phyloP scores from a whole-genome alignment of 2,329 filamentous ascomycete genomes.

The Seiridium cupressi region DNA sequence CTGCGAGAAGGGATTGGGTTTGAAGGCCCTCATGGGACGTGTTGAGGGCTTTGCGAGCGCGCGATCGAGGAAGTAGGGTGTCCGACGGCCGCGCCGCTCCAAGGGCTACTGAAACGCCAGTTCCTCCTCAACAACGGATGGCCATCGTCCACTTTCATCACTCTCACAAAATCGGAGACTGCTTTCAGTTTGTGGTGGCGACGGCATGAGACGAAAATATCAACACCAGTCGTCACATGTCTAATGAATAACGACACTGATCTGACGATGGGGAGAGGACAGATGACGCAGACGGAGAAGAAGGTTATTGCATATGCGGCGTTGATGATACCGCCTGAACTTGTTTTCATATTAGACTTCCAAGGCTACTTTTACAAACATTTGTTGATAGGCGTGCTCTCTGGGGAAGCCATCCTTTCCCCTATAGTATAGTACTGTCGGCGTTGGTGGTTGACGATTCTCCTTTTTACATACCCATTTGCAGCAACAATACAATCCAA shows the following conservation, averaged over 20 bases:
- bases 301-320: no score
- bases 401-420: neutral
- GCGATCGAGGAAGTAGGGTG: constrained; percentile 13
- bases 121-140: no score
- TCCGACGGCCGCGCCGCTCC: neutral
- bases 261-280: no score
- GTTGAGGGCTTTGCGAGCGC: constrained; percentile 45
- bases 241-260: no score
- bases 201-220: no score
- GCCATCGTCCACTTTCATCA: no score
- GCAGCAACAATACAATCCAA: neutral
- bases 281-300: no score
- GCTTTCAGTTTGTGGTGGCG: no score
- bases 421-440: constrained; percentile 1
- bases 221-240: no score
- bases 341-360: no score
- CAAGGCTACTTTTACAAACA: neutral
- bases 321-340: no score
- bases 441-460: constrained; percentile 11
- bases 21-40: constrained; percentile 69
- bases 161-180: no score
- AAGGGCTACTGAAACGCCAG: neutral
- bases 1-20: constrained; percentile 74
- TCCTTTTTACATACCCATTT: constrained; percentile 9
- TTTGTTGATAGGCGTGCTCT: neutral